Conservation (phyloP, 345 rosid genomes). For the Angophora floribunda region DNA sequence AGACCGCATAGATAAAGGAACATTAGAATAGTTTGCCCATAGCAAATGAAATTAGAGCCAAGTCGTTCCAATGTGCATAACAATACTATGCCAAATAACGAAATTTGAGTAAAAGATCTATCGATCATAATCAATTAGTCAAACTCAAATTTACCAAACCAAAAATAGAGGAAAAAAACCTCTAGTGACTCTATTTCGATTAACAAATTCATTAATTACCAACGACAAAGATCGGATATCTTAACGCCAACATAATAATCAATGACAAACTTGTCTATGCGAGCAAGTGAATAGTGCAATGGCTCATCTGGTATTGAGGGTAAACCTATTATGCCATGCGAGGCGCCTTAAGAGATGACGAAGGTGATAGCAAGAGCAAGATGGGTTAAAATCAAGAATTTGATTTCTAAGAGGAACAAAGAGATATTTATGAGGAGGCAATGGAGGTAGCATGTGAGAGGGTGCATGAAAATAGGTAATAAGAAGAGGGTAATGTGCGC, state of each 20-base stretch:
- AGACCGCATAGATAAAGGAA: not conserved
- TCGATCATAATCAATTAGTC: not conserved
- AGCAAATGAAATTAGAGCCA: not conserved
- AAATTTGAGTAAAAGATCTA: too few species aligned
- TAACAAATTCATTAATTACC: conserved; percentile 23
- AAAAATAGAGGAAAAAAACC: not conserved
- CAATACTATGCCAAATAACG: too few species aligned
- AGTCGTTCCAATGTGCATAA: too few species aligned
- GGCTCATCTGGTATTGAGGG: conserved; percentile 10
- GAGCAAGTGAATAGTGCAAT: conserved; percentile 42
- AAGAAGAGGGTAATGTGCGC: too few species aligned
- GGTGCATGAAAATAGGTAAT: too few species aligned
- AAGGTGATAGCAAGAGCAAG: not conserved
- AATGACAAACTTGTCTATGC: conserved; percentile 59
- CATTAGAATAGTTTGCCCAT: too few species aligned
- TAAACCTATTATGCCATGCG: conserved; percentile 40
- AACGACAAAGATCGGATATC: conserved; percentile 70
- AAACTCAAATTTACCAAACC: not conserved
- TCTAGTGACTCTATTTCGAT: not conserved
- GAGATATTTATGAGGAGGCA: too few species aligned
- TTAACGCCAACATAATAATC: conserved; percentile 67
- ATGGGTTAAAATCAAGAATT: too few species aligned
- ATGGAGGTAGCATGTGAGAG: too few species aligned
- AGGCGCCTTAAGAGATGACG: not conserved
- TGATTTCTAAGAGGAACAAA: too few species aligned